These are phyloP conservation scores for Ogataea haglerorum DNA, from an alignment of 805 yeast species.

Conservation along the genomic window DNA sequence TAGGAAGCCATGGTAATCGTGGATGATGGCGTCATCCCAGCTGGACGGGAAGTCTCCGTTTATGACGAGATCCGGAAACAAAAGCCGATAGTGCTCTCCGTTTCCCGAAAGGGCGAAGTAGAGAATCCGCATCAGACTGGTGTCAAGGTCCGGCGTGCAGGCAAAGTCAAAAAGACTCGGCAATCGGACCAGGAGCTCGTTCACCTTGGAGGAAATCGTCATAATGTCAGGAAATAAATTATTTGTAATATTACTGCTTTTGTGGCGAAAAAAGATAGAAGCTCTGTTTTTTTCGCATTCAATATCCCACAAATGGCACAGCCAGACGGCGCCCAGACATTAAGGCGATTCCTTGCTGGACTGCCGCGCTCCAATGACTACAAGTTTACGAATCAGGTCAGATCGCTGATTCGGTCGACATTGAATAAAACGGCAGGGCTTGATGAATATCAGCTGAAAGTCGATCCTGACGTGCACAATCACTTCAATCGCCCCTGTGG, in stretches of 20 bases:
- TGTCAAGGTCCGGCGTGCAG: slow-evolving; percentile 18
- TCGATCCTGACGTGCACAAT: slow-evolving; percentile 25
- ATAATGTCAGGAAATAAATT: neutral
- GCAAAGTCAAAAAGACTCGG: slow-evolving; percentile 18
- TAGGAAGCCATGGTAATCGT: slow-evolving; percentile 9
- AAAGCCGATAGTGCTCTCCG: slow-evolving; percentile 11
- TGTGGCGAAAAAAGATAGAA: slow-evolving; percentile 9
- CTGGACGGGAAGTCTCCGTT: slow-evolving; percentile 21
- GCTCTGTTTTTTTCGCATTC: neutral
- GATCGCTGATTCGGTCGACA: slow-evolving; percentile 37
- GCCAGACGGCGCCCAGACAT: slow-evolving; percentile 4
- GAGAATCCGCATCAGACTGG: slow-evolving; percentile 16
- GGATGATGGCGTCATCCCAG: slow-evolving; percentile 23
- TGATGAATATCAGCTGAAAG: slow-evolving; percentile 14
- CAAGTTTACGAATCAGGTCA: slow-evolving; percentile 30
- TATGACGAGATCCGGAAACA: slow-evolving; percentile 19
- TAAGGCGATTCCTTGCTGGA: slow-evolving; percentile 36
- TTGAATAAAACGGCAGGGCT: slow-evolving; percentile 26
- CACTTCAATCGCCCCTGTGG: slow-evolving; percentile 75
- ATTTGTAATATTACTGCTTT: slow-evolving; percentile 1
- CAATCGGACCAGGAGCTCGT: slow-evolving; percentile 10
- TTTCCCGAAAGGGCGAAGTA: slow-evolving; percentile 17
- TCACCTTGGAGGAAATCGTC: slow-evolving; percentile 6
- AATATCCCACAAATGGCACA: slow-evolving; percentile 3
- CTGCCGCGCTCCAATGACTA: slow-evolving; percentile 36